Evolutionary conservation across 495 filamentous ascomycete species (phyloP).

Genomic region (Penicillium mononematosum): DNA sequence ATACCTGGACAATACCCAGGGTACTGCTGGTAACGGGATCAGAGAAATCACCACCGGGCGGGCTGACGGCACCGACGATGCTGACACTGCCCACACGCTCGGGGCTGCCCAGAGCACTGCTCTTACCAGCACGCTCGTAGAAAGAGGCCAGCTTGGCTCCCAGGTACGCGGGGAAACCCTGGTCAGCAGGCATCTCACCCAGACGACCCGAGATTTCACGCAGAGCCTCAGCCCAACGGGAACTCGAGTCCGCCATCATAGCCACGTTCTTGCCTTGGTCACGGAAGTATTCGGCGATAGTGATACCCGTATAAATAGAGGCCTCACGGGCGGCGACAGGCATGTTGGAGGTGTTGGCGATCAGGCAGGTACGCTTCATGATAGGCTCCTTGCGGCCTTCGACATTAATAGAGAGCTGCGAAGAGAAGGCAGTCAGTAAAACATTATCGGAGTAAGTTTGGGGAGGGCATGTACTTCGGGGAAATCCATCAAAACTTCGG

Average conservation of each 20-base stretch:
- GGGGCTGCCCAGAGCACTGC: constrained; percentile 80
- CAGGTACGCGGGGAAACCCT: constrained; percentile 98
- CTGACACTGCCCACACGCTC: constrained; percentile 87
- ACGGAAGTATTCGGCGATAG: constrained; percentile 96
- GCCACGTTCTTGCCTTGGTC: constrained; percentile 97
- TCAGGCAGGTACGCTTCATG: constrained; percentile 99
- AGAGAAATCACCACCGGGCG: constrained; percentile 98
- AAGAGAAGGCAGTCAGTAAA: constrained; percentile 2
- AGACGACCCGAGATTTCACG: constrained; percentile 99
- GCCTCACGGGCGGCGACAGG: constrained; percentile 97
- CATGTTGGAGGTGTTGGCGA: constrained; percentile 99
- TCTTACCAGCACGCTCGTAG: constrained; percentile 96
- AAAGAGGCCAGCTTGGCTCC: constrained; percentile 96
- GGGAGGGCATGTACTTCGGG: constrained; percentile 58
- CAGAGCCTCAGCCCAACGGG: constrained; percentile 96
- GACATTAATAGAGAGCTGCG: constrained; percentile 80
- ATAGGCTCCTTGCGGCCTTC: constrained; percentile 94
- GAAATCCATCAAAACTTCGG: constrained; percentile 99
- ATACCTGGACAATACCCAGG: constrained; percentile 96
- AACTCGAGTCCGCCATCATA: constrained; percentile 99
- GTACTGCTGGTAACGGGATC: constrained; percentile 95
- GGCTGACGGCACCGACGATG: constrained; percentile 96
- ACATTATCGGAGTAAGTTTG: neutral
- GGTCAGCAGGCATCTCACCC: constrained; percentile 99
- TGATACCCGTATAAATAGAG: constrained; percentile 99